These are phyloP conservation scores for Boletus coffeatus DNA, from an alignment of 1,284 basidiomycete species.

Conservation along the genomic window DNA sequence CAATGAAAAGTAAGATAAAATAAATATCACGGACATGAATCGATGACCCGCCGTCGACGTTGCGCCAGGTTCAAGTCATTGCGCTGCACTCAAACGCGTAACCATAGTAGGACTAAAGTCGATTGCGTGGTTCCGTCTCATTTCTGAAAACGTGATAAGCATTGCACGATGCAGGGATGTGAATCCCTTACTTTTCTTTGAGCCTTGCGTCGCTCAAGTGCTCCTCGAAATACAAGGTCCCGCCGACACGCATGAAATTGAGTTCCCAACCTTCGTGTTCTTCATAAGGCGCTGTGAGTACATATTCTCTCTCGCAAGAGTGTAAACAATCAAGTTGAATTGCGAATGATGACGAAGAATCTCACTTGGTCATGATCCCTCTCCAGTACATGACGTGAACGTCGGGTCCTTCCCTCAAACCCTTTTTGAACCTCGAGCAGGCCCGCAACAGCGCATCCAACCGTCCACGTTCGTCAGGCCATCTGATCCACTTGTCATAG, in stretches of 20 bases:
- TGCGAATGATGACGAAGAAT: slow-evolving; percentile 9
- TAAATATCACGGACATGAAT: too few relatives aligned
- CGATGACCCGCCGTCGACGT: too few relatives aligned
- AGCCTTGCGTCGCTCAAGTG: slow-evolving; percentile 54
- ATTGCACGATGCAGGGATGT: background rate
- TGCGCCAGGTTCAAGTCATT: too few relatives aligned
- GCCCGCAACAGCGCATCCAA: slow-evolving; percentile 63
- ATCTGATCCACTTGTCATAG: slow-evolving; percentile 64
- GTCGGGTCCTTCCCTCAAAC: slow-evolving; percentile 32
- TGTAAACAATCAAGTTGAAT: slow-evolving; percentile 12
- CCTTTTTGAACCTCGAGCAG: slow-evolving; percentile 36
- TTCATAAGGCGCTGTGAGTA: slow-evolving; percentile 79
- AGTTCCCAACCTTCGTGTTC: slow-evolving; percentile 78
- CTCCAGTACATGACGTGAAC: slow-evolving; percentile 77
- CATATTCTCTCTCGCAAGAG: slow-evolving; percentile 43
- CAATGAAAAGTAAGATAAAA: too few relatives aligned
- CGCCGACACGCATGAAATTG: slow-evolving; percentile 78
- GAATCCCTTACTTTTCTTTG: slow-evolving; percentile 53
- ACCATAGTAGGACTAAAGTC: slow-evolving; percentile 64
- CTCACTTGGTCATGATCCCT: slow-evolving; percentile 90
- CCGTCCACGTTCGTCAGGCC: slow-evolving; percentile 58
- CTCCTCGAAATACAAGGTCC: slow-evolving; percentile 83
- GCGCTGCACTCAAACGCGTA: slow-evolving; percentile 71
- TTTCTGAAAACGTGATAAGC: slow-evolving; percentile 40
- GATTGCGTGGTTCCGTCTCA: slow-evolving; percentile 53